Base-by-base conservation (phyloP, 2,329 filamentous ascomycete species). In the Clonostachys byssicola region DNA sequence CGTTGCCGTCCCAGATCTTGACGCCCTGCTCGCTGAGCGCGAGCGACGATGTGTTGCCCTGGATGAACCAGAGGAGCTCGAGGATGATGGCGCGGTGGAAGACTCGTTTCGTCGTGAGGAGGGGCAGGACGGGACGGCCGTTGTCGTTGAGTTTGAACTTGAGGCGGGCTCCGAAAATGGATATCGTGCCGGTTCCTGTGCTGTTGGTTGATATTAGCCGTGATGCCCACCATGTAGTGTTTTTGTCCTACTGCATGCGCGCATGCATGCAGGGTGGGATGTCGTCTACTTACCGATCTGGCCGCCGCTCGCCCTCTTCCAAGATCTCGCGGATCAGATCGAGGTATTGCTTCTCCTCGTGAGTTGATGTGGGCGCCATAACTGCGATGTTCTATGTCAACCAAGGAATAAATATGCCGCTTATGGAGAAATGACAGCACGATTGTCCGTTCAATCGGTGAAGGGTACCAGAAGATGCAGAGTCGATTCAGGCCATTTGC, bases 1-100 rank as follows among this genome's bases (percentile, higher is more conserved):
- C 94, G 63, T 99, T 99, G 58, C 92, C 92, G 64, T 99, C 94
- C 94, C 94, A 99, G 64, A 99, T 99, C 69, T 95, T 95, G 60
- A 99, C 85, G 33, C 91, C 90, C 2, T 85, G 83, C 12, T 85
- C 83, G 50, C 82, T 85, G 4, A 99, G 83, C 0, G 90, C 74
- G 5, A 82, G 70, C 2, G 89, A 92, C 1, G 89, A 90, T 4
- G 94, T 99, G 59, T 75, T 82, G 60, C 90, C 94, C 41, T 83
- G 80, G 56, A 99, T 78, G 70, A 99, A 99, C 94, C 94, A 99
- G 51, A 99, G 85, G 1, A 99, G 85, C 68, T 99, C 94, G 54
- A 85, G 88, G 52, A 97, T 77, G 44, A 99, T 88, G 58, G 92
- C 92, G 51, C 89, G 87, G 34, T 89, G 80, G 70, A 96, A 97